Base-by-base conservation (phyloP, 2,329 filamentous ascomycete genomes). In the Cordyceps pruinosa region DNA sequence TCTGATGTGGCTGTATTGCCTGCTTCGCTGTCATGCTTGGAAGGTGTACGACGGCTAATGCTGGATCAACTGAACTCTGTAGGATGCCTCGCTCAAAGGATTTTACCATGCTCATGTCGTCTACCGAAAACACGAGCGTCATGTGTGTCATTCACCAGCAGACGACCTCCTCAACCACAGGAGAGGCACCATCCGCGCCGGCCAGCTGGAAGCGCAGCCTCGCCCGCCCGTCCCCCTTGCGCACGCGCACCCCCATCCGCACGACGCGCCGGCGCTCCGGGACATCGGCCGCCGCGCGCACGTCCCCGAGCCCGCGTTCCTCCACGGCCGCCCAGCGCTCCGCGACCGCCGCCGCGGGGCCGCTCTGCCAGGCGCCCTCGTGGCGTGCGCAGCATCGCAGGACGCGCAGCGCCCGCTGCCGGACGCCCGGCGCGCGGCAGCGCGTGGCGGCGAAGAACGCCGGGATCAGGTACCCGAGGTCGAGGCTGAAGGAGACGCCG, bases 301-400 rank as follows among this genome's bases (percentile, higher is more conserved):
- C 37, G 3, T 52, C n/a, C 21, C 10, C 44, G 13, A 53, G 48
- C 1, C 56, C 48, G 5, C 30, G 6, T 23, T 44, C 39, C 23
- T 56, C 35, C 32, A 53, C 34, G 28, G 47, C 37, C 4, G 39
- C 17, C 52, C 47, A 35, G 5, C 44, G n/a, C 41, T 50, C 37
- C 5, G 37, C 50, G 37, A 49, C 25, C 0, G 37, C 42, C 26
- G 35, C 52, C 7, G 39, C 42, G n/a, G 49, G 45, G 46, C 48
- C 44, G 25, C 44, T 57, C 28, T 56, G 54, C 54, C 45, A 57
- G 8, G 54, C 34, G 4, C 54, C 54, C 25, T 57, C 54, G 21
- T 42, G 45, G 4, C 54, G 21, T 32, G 46, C 37, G n/a, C 41
- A 26, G 12, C 26, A 34, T 19, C 25, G 45, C 26, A 57, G 19